Evolutionary conservation across 306 rosid species (phyloP).

Genomic region (Biancaea sappan): DNA sequence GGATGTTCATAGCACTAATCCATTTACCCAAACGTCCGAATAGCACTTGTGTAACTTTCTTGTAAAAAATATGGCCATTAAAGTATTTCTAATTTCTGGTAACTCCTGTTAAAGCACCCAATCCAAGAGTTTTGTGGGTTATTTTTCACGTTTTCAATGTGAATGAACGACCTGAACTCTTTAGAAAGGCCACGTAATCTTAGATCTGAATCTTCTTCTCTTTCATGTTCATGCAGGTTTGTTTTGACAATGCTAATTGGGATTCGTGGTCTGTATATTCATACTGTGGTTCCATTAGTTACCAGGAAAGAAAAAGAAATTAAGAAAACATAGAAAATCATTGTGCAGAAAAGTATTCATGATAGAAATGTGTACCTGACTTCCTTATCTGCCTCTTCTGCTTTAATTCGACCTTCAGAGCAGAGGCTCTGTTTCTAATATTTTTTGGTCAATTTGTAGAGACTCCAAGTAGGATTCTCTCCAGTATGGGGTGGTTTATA

Average conservation of each 20-base stretch:
- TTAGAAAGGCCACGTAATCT: conserved; percentile 29
- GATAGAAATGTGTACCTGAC: conserved; percentile 24
- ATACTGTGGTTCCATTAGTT: conserved; percentile 33
- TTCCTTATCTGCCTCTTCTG: conserved; percentile 17
- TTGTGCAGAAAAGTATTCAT: conserved; percentile 26
- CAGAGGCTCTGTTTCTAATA: conserved; percentile 5
- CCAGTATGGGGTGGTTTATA: conserved; percentile 6
- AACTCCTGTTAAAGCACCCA: conserved; percentile 14
- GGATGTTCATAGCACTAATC: conserved; percentile 27
- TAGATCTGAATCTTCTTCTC: conserved; percentile 51
- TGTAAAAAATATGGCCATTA: conserved; percentile 5
- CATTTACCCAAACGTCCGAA: conserved; percentile 7
- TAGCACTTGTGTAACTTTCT: conserved; percentile 33
- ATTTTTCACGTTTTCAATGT: conserved; percentile 1
- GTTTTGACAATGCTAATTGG: conserved; percentile 59
- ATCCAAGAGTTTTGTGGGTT: conserved; percentile 1
- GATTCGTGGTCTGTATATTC: conserved; percentile 49
- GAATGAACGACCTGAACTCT: conserved; percentile 29
- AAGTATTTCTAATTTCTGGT: conserved; percentile 19
- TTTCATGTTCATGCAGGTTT: conserved; percentile 65
- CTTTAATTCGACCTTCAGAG: neutral
- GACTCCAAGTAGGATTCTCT: conserved; percentile 12
- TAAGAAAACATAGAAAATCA: neutral
- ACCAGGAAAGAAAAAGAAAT: conserved; percentile 22
- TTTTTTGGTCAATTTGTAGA: neutral